Conservation (phyloP, 208 protist species). For the Crithidia sp. region DNA sequence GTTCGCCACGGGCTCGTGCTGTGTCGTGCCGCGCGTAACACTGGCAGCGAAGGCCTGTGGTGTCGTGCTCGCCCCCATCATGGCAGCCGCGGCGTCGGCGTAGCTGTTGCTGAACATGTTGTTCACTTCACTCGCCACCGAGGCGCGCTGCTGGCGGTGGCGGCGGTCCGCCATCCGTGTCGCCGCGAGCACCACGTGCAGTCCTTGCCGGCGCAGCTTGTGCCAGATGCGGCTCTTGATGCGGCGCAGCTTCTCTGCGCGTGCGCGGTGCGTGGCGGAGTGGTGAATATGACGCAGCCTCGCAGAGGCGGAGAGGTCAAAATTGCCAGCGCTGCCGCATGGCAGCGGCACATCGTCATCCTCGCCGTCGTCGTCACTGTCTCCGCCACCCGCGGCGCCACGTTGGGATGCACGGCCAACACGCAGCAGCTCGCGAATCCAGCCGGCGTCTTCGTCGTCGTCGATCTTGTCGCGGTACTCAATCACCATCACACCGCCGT, state of each 20-base stretch:
- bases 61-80: constrained; percentile 4
- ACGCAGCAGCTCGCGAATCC: constrained; percentile 38
- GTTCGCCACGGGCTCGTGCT: background rate
- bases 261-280: constrained; percentile 17
- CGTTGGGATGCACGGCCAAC: constrained; percentile 1
- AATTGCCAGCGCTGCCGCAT: background rate
- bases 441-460: constrained; percentile 40
- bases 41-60: constrained; percentile 1
- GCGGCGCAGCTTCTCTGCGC: constrained; percentile 34
- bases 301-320: constrained; percentile 15
- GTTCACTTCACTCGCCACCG: constrained; percentile 19
- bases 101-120: constrained; percentile 10
- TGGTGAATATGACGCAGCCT: background rate
- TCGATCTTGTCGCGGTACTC: constrained; percentile 59
- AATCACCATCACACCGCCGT: constrained; percentile 64
- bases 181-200: constrained; percentile 49
- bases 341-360: background rate
- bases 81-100: constrained; percentile 4
- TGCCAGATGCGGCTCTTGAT: constrained; percentile 42
- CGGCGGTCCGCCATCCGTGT: constrained; percentile 39
- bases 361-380: background rate
- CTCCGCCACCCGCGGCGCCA: background rate
- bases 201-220: constrained; percentile 34
- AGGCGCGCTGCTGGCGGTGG: constrained; percentile 31
- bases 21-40: background rate